Conservation (phyloP, 2,329 filamentous ascomycete genomes). For the Furcasterigmium sp. region DNA sequence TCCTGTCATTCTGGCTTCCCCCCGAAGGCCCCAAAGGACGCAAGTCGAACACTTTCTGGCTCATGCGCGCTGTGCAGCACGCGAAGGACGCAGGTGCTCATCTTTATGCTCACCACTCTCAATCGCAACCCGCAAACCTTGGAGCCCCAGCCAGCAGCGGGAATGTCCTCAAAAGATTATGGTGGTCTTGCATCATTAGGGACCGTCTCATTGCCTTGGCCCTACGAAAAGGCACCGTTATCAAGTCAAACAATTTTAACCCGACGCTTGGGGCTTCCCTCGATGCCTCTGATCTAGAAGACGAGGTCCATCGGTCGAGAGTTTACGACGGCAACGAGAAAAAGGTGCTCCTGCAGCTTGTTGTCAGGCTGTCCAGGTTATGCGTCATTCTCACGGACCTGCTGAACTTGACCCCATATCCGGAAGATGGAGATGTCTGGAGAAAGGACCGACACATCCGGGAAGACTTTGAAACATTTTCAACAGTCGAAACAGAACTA, state of each 20-base stretch:
- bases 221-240: neutral
- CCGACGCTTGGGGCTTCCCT: constrained; percentile 1
- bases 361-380: constrained; percentile 3
- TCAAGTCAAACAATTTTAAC: neutral
- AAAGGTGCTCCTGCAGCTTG: constrained; percentile 3
- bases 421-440: neutral
- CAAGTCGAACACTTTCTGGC: neutral
- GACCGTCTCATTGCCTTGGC: neutral
- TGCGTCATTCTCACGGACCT: constrained; percentile 8
- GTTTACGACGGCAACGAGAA: constrained; percentile 9
- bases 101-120: neutral
- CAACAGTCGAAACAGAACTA: no score
- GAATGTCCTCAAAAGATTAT: neutral
- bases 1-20: neutral
- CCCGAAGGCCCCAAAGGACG: neutral
- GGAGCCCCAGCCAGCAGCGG: no score
- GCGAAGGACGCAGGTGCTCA: neutral
- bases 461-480: no score
- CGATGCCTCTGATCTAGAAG: constrained; percentile 2
- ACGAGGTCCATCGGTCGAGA: constrained; percentile 9
- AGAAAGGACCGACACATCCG: neutral
- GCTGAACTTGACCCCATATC: neutral
- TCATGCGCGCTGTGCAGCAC: neutral
- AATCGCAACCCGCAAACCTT: neutral
- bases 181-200: constrained; percentile 2